Base-by-base conservation (phyloP, 176 grass and related monocot species). In the Paspalum notatum region DNA sequence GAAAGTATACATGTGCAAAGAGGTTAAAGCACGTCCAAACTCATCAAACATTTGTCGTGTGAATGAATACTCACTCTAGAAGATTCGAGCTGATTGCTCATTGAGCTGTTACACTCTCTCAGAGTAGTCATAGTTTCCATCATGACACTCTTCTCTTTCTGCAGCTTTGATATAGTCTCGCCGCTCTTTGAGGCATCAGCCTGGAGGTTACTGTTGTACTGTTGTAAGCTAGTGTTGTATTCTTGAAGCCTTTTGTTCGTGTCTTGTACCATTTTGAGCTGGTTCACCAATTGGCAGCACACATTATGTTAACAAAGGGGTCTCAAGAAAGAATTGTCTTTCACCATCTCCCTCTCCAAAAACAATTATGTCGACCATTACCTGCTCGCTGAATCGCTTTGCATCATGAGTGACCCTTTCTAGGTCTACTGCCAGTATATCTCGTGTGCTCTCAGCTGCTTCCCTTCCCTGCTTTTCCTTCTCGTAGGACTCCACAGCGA, bases 191-290 rank as follows among this genome's bases (percentile, higher is more conserved):
- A 71, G 41, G 83, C 89, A 61, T 96, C 97, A 80, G 86, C 88
- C 79, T 99, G 97, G 56, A 99, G 85, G 81, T 88, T 99, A 79
- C 87, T 91, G 81, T 96, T 99, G 80, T 99, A 99, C 13, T 91
- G 91, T 63, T 96, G 97, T 74, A 99, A 84, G 62, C 91, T 99
- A 24, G 86, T 75, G 53, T 91, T 99, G 80, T 99, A 96, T 12
- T 91, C 92, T 58, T 93, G 90, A 32, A 99, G 70, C 26, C 84
- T 91, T 75, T 88, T 95, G 48, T 89, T 85, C 0, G 89, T 99
- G 16, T 93, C 90, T 89, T 99, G 88, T 2, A 95, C 80, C 89
- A 91, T 96, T 89, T 91, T 93, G 58, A 99, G 57, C 97, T 99
- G 61, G 32, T 79, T 83, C 42, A 80, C 15, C 17, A 74, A 47